Evolutionary conservation across 495 filamentous ascomycete genomes (phyloP).

Genomic region (Neurospora intermedia): DNA sequence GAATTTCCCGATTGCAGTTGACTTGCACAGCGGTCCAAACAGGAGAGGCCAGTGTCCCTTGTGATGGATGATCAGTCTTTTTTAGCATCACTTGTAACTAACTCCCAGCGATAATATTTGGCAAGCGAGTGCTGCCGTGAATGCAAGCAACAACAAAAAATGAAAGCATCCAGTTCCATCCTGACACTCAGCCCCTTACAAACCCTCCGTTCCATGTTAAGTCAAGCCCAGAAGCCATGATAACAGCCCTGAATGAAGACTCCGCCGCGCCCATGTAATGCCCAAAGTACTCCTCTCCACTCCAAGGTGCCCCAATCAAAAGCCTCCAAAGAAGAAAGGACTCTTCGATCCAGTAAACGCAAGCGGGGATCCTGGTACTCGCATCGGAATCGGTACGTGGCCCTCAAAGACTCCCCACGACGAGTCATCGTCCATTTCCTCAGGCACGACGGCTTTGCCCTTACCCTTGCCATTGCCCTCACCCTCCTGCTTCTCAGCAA

Average conservation of each 20-base stretch:
- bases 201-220: neutral
- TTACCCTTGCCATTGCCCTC: neutral
- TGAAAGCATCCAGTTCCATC: neutral
- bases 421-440: neutral
- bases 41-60: neutral
- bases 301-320: neutral
- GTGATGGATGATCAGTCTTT: neutral
- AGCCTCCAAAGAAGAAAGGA: neutral
- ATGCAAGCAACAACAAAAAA: neutral
- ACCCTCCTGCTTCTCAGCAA: neutral
- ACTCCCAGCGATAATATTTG: neutral
- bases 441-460: neutral
- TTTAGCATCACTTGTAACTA: neutral
- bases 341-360: neutral
- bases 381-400: conserved; percentile 62
- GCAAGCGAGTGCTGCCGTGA: neutral
- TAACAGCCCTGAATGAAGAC: neutral
- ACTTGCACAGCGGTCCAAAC: neutral
- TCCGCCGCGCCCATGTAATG: neutral
- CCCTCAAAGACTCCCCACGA: conserved; percentile 41
- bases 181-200: neutral
- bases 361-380: conserved; percentile 37
- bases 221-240: neutral
- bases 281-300: neutral
- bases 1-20: neutral